These are phyloP conservation scores for Candida hispaniensis DNA, from an alignment of 805 yeast species.

Conservation along the genomic window DNA sequence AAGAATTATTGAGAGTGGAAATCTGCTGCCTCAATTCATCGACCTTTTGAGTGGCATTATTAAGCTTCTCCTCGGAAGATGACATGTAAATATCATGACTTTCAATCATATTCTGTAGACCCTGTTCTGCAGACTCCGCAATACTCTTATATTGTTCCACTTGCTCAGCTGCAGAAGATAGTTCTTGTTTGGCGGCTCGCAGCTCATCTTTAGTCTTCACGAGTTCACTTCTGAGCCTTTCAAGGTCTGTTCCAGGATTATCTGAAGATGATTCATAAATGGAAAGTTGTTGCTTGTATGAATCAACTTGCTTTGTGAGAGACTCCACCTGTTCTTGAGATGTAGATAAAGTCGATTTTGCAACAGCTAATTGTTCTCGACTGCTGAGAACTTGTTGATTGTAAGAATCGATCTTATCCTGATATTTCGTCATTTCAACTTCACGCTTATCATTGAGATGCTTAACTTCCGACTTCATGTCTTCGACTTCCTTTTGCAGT, in stretches of 20 bases:
- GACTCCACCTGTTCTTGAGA: constrained; percentile 29
- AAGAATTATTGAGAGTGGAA: constrained; percentile 17
- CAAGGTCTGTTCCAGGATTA: constrained; percentile 24
- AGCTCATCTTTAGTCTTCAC: constrained; percentile 32
- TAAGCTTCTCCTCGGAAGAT: constrained; percentile 19
- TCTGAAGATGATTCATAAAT: constrained; percentile 22
- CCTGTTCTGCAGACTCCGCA: constrained; percentile 55
- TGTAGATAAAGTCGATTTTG: constrained; percentile 33
- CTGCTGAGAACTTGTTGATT: constrained; percentile 36
- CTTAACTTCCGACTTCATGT: constrained; percentile 42
- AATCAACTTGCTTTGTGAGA: constrained; percentile 23
- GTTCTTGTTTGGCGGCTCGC: constrained; percentile 41
- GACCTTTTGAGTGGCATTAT: constrained; percentile 17
- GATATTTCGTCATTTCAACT: constrained; percentile 43
- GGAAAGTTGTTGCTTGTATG: constrained; percentile 27
- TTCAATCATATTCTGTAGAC: constrained; percentile 43
- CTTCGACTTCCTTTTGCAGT: constrained; percentile 38
- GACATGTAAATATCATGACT: constrained; percentile 41
- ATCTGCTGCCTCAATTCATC: constrained; percentile 19
- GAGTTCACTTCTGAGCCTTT: constrained; percentile 25
- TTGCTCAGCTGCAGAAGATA: constrained; percentile 46
- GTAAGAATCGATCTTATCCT: constrained; percentile 51
- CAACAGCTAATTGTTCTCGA: constrained; percentile 35
- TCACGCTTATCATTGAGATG: constrained; percentile 45
- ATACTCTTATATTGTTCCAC: constrained; percentile 52